Evolutionary conservation across 306 rosid genomes (phyloP), one percentile per base, ranked within the genome.

Genomic region (Prunus mira): DNA sequence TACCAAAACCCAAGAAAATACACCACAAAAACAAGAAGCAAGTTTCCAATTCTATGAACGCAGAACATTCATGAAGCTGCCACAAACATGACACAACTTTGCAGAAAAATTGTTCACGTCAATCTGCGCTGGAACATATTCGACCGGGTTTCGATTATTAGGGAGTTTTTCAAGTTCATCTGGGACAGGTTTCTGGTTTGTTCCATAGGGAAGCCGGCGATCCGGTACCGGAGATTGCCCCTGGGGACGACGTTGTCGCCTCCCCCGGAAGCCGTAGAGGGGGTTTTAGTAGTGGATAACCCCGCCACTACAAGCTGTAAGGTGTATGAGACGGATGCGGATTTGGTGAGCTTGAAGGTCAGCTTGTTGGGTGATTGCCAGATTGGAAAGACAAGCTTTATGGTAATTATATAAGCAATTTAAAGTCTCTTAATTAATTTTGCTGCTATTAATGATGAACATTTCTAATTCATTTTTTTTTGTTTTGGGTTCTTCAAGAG

Each of bases 371-470:
- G 99, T 22, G 99, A 95, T 84, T 88, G 91, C 82, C 89, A 88
- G 86, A 92, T 89, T 79, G 99, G 99, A 20, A 95, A 95, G 83
- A 95, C 99, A 38, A 92, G 93, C 72, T 95, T 95, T 84, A 54
- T 89, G 90, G 98, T 95, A 24, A 84, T 84, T 3, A 41, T 12
- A 18, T 0, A 11, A 38, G 22, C 46, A 10, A 61, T 45, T 8
- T 49, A 24, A 43, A 25, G 8, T 10, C 8, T 13, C 12, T 34
- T 13, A 1, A 3, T 32, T 18, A 57, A 38, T 38, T 4, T 38
- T 6, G 43, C 24, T 27, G 27, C 1, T 4, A 65, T 3, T 24
- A 12, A 34, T 54, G 49, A 27, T 12, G 25, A 18, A 15, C 15
- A 17, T 19, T 58, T 9, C 32, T 58, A 6, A 64, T 73, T 78